phyloP scores from a whole-genome alignment of 495 filamentous ascomycete species.

The Aspergillus cristatus region DNA sequence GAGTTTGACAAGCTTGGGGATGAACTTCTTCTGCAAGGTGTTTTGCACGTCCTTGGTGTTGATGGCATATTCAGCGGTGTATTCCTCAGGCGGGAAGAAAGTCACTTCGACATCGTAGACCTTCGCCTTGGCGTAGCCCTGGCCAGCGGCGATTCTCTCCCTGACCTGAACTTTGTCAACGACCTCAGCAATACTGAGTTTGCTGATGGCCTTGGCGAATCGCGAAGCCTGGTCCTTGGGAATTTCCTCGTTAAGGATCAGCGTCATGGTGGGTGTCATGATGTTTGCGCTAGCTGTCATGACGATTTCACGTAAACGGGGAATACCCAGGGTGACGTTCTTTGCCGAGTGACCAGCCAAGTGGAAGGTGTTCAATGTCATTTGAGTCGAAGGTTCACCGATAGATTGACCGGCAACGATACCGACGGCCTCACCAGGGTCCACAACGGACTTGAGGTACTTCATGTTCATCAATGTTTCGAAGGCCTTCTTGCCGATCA shows the following conservation, averaged over 20 bases:
- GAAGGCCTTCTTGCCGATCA: constrained; percentile 63
- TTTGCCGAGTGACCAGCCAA: constrained; percentile 96
- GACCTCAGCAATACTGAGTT: constrained; percentile 77
- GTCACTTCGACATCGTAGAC: constrained; percentile 73
- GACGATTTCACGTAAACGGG: constrained; percentile 91
- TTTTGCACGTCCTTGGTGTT: constrained; percentile 60
- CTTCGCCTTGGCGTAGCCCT: constrained; percentile 52
- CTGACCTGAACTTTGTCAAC: constrained; percentile 72
- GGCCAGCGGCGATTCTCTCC: constrained; percentile 62
- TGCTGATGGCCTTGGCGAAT: constrained; percentile 89
- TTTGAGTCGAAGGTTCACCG: constrained; percentile 95
- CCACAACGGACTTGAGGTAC: constrained; percentile 86
- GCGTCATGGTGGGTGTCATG: constrained; percentile 85
- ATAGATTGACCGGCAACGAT: constrained; percentile 95
- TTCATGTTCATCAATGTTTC: constrained; percentile 78
- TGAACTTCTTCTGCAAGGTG: constrained; percentile 71
- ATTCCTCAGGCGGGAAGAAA: constrained; percentile 79
- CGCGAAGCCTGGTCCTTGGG: constrained; percentile 57
- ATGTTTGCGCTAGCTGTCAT: constrained; percentile 91
- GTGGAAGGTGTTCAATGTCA: constrained; percentile 99
- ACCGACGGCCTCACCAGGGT: constrained; percentile 95
- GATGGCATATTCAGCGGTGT: constrained; percentile 77
- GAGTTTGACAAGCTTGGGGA: constrained; percentile 56
- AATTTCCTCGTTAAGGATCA: constrained; percentile 67
- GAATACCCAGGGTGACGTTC: constrained; percentile 98